Base-by-base conservation (phyloP, 2,329 filamentous ascomycete genomes). In the Sporothrix pallida region DNA sequence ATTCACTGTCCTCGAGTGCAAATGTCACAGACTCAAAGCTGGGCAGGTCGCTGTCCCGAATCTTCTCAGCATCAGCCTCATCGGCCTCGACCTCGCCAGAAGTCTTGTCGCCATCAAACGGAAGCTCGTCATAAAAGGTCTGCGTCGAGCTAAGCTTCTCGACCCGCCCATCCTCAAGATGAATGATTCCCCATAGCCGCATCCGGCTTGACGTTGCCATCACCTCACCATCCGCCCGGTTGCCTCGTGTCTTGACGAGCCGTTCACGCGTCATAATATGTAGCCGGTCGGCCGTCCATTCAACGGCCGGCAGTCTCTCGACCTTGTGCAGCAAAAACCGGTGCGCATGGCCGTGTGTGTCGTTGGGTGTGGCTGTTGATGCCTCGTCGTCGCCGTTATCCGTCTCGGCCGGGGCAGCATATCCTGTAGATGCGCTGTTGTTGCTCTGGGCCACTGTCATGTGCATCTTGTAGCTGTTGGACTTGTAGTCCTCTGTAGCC, bases 381-480 rank as follows among this genome's bases (percentile, higher is more conserved):
- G 15, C 42, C n/a, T 31, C 46, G 2, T n/a, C 23, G 10, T n/a
- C 62, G 15, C 26, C 65, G 26, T 62, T 56, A 20, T 20, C 70
- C 20, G 54, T 50, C 23, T 37, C 69, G 2, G 54, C 42, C 13
- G 42, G 20, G 10, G 15, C 42, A 20, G 13, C 20, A 20, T 48
- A 23, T 26, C 26, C 20, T 15, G 20, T n/a, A 2, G 56, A 60
- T 7, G 9, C 37, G 7, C 26, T 58, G 52, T 31, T 70, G 56
- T n/a, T 54, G 58, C 84, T 88, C 77, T 92, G 89, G 0, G 87
- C 90, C 31, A 92, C 80, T 0, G 88, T 91, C 80, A 92, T 80
- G 78, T 92, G 89, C 77, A 84, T 82, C 13, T 79, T 81, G 74
- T 83, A 86, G 56, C 31, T 60, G 15, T 67, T 23, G 2, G 7